These are phyloP conservation scores for Saccharomyces hybrid DNA, from an alignment of 1,139 yeast genomes.

Conservation along the genomic window DNA sequence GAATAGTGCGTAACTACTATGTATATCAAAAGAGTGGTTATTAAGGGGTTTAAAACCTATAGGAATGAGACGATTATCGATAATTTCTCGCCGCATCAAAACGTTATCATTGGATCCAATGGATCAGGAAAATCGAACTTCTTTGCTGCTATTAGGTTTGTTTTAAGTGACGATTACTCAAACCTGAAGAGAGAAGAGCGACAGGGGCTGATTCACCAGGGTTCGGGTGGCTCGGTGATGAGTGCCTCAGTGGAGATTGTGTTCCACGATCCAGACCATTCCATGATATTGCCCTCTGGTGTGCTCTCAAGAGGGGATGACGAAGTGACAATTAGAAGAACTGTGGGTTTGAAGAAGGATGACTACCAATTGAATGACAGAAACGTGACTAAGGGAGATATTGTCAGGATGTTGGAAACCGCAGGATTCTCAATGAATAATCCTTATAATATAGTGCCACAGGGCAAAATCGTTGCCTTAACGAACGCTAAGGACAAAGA, in stretches of 20 bases:
- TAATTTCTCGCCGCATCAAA: slow-evolving; percentile 68
- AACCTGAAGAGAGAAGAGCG: slow-evolving; percentile 85
- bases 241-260: slow-evolving; percentile 88
- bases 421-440: slow-evolving; percentile 89
- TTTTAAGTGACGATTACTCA: slow-evolving; percentile 81
- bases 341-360: slow-evolving; percentile 87
- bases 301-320: slow-evolving; percentile 37
- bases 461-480: slow-evolving; percentile 77
- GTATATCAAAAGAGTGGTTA: slow-evolving; percentile 47
- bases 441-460: slow-evolving; percentile 95
- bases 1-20: slow-evolving; percentile 13
- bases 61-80: slow-evolving; percentile 77
- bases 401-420: slow-evolving; percentile 75
- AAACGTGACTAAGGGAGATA: slow-evolving; percentile 72
- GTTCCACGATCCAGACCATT: slow-evolving; percentile 71
- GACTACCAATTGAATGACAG: slow-evolving; percentile 75
- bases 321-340: slow-evolving; percentile 71
- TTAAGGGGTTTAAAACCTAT: slow-evolving; percentile 93
- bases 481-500: slow-evolving; percentile 87
- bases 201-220: slow-evolving; percentile 81
- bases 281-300: slow-evolving; percentile 53
- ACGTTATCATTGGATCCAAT: slow-evolving; percentile 89
- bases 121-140: slow-evolving; percentile 97
- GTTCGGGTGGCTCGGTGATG: slow-evolving; percentile 79
- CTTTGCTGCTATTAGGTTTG: slow-evolving; percentile 92